Conservation (phyloP, 306 rosid species). For the Delonix regia region DNA sequence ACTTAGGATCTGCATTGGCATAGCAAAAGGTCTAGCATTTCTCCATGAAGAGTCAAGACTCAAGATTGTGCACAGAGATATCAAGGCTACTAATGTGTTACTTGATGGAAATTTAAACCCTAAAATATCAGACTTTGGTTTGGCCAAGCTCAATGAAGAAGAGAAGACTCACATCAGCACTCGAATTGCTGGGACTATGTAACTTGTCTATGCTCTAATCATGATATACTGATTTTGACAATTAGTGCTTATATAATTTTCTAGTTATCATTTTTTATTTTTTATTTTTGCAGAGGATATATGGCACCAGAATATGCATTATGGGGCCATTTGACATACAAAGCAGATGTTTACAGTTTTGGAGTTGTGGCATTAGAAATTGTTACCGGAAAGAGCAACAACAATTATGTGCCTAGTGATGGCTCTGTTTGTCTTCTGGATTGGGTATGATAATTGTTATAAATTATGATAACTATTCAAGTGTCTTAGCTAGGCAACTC, state of each 20-base stretch:
- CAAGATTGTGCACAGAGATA: conserved; percentile 78
- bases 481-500: not conserved
- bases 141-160: conserved; percentile 71
- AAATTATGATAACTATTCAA: not conserved
- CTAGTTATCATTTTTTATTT: not conserved
- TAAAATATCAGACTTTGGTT: conserved; percentile 80
- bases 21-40: conserved; percentile 81
- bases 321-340: conserved; percentile 69
- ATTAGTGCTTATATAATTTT: not conserved
- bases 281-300: conserved; percentile 63
- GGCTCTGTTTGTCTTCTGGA: conserved; percentile 68
- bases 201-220: conserved; percentile 22
- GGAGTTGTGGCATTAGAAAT: conserved; percentile 76
- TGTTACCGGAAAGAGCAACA: conserved; percentile 67
- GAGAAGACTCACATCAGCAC: conserved; percentile 79
- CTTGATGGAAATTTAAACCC: conserved; percentile 67
- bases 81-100: conserved; percentile 80
- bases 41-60: conserved; percentile 75
- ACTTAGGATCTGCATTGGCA: conserved; percentile 65
- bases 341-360: conserved; percentile 81
- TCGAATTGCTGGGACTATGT: conserved; percentile 88
- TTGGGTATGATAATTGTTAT: conserved; percentile 45
- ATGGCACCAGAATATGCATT: conserved; percentile 85
- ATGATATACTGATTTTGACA: not conserved
- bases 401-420: conserved; percentile 50